Evolutionary conservation across 2,329 filamentous ascomycete genomes (phyloP), one percentile per base, ranked within the genome.

Genomic region (Aspergillus quadrilineatus): DNA sequence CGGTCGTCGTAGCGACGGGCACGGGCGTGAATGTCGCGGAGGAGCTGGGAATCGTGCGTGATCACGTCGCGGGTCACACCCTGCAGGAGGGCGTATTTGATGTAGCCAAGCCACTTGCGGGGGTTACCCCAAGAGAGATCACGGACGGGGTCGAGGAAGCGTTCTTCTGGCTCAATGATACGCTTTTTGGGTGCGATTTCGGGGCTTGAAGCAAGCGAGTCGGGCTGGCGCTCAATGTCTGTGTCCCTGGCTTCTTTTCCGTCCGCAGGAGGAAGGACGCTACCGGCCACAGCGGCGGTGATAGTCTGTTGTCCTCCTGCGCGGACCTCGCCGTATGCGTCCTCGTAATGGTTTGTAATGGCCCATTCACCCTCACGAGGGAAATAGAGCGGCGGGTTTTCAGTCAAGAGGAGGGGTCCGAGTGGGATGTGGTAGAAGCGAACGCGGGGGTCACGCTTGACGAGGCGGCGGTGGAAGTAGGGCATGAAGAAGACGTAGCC

Each of bases 1-100:
- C 73, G 71, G 59, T 75, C 75, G 65, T 80, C 78, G 62, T 80
- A 80, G 32, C 69, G 69, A 42, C 70, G 70, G 15, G 77, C 77
- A 26, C 70, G 69, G 42, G 74, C 66, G 62, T 78, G 76, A 48
- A 72, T 74, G 50, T 65, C 70, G 49, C 64, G 71, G n/a, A 75
- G 73, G 42, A 64, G 65, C 4, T 68, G 69, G 4, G 72, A 74
- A 56, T 76, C 70, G 59, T 77, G 75, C 22, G 68, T 71, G 43
- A 77, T 69, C 26, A 73, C 72, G 57, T 79, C 76, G 53, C 72
- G 71, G 29, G 73, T 75, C 17, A 79, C 74, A 52, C 76, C 75
- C 49, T 75, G 74, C 6, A 77, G 76, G 56, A 82, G 70, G 7
- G 69, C 67, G 30, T 72, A 77, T 59, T 80, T 81, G 49, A 67